phyloP scores from a whole-genome alignment of 768 basidiomycete species.

The Mycena crocata region DNA sequence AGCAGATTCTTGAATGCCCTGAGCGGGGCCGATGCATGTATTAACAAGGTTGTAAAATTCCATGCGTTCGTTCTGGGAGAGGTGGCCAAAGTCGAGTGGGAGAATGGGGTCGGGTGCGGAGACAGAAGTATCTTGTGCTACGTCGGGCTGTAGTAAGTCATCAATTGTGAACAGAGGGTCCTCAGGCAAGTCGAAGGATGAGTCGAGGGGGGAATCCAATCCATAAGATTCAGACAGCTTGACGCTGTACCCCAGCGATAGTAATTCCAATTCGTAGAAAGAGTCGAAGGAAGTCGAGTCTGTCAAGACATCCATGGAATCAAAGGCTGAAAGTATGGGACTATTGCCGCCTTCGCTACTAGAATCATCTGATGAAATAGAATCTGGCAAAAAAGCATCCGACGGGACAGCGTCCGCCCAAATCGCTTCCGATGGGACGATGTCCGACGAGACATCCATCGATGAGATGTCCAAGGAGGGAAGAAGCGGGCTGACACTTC shows the following conservation, averaged over 20 bases:
- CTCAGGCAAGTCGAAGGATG: slow-evolving; percentile 7
- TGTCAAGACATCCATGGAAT: slow-evolving; percentile 8
- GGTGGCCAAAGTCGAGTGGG: slow-evolving; percentile 16
- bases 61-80: slow-evolving; percentile 26
- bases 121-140: background rate
- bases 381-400: too few relatives aligned
- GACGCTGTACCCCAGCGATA: slow-evolving; percentile 11
- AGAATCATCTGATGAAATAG: too few relatives aligned
- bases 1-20: slow-evolving; percentile 20
- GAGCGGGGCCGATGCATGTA: slow-evolving; percentile 14
- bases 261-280: slow-evolving; percentile 13
- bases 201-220: slow-evolving; percentile 1
- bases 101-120: slow-evolving; percentile 13
- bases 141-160: slow-evolving; percentile 6
- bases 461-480: slow-evolving; percentile 5
- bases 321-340: slow-evolving; percentile 11
- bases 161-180: slow-evolving; percentile 15
- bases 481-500: slow-evolving; percentile 12
- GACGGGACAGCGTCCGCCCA: too few relatives aligned
- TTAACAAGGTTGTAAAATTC: slow-evolving; percentile 30
- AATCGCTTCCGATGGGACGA: background rate
- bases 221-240: slow-evolving; percentile 22
- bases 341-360: slow-evolving; percentile 21
- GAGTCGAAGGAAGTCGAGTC: slow-evolving; percentile 22
- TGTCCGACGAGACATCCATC: slow-evolving; percentile 20